Evolutionary conservation across 2,329 filamentous ascomycete genomes (phyloP), one percentile per base, ranked within the genome.

Genomic region (Cladophialophora bantiana): DNA sequence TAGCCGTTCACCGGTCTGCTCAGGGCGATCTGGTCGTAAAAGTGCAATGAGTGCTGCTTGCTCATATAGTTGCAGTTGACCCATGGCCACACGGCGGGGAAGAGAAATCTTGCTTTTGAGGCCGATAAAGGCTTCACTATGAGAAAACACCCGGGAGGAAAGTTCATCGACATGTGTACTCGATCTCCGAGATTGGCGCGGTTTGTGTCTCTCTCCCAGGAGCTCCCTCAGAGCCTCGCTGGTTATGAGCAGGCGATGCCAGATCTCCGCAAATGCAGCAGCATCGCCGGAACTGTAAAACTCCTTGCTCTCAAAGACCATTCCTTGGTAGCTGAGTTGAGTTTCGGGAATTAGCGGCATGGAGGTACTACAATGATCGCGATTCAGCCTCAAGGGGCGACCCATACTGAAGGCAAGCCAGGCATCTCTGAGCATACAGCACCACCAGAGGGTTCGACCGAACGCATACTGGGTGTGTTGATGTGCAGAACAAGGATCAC

Each of bases 341-440:
- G 3, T 9, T 15, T 40, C 32, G 15, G 32, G 18, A 9, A 40
- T 26, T 2, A 20, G 32, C 7, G 34, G 34, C 35, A 57, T 40
- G 15, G 55, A 35, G 3, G 15, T n/a, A 20, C 7, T 40, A 13
- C 55, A 57, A n/a, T 57, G n/a, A 12, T 36, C 35, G 5, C n/a
- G 15, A 13, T 26, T 40, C 7, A 57, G 7, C 32, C 55, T 15
- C 55, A 57, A 18, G 2, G 55, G 55, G 12, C 55, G 32, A 4
- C 55, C 55, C 35, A 57, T 40, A 7, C 34, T 26, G 35, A 57
- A 40, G 5, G 55, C 32, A 6, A 57, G n/a, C 55, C 55, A 57
- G 7, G 20, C n/a, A 18, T 57, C 55, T 42, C 55, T 15, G 7
- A 40, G 20, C 34, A 57, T 36, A 20, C 55, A 57, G n/a, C 34